Evolutionary conservation across 768 basidiomycete species (phyloP), one percentile per base, ranked within the genome.

Genomic region (Flagelloscypha sp.): DNA sequence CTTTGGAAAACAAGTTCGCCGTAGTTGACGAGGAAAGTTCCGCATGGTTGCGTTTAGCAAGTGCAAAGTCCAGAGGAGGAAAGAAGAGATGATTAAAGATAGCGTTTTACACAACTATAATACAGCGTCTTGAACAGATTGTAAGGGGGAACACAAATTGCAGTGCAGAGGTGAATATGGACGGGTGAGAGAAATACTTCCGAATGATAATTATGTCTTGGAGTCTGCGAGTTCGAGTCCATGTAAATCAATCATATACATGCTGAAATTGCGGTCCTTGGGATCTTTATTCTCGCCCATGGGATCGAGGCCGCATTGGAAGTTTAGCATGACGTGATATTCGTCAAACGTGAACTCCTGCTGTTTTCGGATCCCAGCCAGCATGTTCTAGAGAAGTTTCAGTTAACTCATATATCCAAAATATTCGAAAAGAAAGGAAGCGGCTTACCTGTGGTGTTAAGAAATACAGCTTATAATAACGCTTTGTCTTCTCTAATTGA

Each of bases 161-260:
- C 21, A 19, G 40, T 35, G 30, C 36, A 36, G 39, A 35, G 19
- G 30, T 38, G 38, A 37, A 46, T 18, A 40, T 38, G 44, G 46
- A 43, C 44, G 30, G 16, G 11, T 23, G 17, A 6, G 6, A 31
- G 30, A 16, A 35, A 23, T 27, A 12, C 27, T 36, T 19, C 24
- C 13, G n/a, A 17, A 16, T 33, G 34, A n/a, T 31, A 27, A 41
- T 35, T 43, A 51, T 23, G 43, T 37, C 22, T 48, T 56, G 24
- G 57, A 56, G 40, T 65, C 68, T 30, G 68, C 66, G 52, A 86
- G 61, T 55, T 82, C 84, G 47, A 87, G 53, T 39, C 79, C 84
- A 49, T 92, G 92, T 48, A 95, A 58, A 50, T 94, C 90, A 49
- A 93, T 93, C 45, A 88, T 68, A 57, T 88, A 90, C 72, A 82